Conservation (phyloP, 768 basidiomycete species). For the Coprinopsis marcescibilis region DNA sequence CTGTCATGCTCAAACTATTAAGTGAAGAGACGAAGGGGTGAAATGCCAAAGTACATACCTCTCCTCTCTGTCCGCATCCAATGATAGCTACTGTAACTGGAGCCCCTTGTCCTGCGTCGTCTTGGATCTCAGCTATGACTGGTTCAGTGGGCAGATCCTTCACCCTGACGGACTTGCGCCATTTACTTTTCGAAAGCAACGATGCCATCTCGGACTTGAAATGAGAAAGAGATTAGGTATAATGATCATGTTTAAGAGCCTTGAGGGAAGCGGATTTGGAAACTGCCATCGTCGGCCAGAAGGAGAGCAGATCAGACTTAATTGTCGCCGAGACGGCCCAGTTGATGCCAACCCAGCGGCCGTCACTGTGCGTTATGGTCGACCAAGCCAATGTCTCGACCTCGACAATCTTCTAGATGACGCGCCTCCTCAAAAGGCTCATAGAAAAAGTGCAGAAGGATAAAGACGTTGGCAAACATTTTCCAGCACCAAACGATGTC, state of each 20-base stretch:
- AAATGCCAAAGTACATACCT: slow-evolving; percentile 36
- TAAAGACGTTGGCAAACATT: slow-evolving; percentile 16
- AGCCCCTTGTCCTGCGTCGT: slow-evolving; percentile 12
- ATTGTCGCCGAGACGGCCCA: no score
- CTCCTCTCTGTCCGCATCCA: slow-evolving; percentile 81
- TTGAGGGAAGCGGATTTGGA: background rate
- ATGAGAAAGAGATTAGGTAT: no score
- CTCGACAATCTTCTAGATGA: slow-evolving; percentile 35
- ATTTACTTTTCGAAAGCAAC: slow-evolving; percentile 30
- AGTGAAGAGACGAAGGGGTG: background rate
- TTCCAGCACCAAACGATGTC: slow-evolving; percentile 19
- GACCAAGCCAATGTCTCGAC: background rate
- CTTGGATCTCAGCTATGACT: no score
- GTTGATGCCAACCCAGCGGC: no score
- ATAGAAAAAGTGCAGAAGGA: slow-evolving; percentile 33
- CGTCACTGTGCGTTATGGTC: no score
- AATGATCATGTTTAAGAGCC: no score
- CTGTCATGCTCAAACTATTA: slow-evolving; percentile 25
- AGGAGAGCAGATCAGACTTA: background rate
- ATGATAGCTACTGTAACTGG: slow-evolving; percentile 71
- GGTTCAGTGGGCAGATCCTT: slow-evolving; percentile 13
- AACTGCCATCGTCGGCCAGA: background rate
- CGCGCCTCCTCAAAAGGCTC: slow-evolving; percentile 67
- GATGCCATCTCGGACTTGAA: slow-evolving; percentile 18
- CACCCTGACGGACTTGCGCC: slow-evolving; percentile 25